A percentile compares a stretch with the other conserved stretches of the same genome.
These are phyloP conservation scores for Paxillus involutus DNA, from an alignment of 768 basidiomycete genomes.

Conservation along the genomic window DNA sequence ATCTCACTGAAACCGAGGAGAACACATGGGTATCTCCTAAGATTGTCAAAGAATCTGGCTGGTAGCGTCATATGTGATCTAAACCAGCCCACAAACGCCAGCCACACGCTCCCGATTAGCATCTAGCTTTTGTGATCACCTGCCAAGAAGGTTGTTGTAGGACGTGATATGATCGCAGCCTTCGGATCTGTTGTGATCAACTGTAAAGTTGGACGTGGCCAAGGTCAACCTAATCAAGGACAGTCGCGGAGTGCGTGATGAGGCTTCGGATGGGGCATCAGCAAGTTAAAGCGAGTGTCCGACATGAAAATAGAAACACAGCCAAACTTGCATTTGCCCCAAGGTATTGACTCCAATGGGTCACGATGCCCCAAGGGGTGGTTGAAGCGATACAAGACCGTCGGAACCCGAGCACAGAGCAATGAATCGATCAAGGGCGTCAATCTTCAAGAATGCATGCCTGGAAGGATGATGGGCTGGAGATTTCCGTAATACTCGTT, in stretches of 20 bases:
- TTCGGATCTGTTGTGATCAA: slow-evolving; percentile 19
- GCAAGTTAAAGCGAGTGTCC: not conserved
- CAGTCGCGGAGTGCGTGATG: slow-evolving; percentile 27
- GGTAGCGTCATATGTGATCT: slow-evolving; percentile 47
- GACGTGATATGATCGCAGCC: slow-evolving; percentile 31
- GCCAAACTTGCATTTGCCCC: slow-evolving; percentile 56
- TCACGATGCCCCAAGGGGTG: slow-evolving; percentile 51
- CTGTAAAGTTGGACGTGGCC: not conserved
- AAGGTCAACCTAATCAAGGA: slow-evolving; percentile 16
- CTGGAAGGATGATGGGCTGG: slow-evolving; percentile 37
- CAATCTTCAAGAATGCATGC: slow-evolving; percentile 28
- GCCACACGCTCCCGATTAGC: slow-evolving; percentile 7
- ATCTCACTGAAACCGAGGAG: slow-evolving; percentile 35
- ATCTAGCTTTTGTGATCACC: not conserved
- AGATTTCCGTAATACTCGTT: slow-evolving; percentile 28
- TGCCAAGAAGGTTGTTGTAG: slow-evolving; percentile 31
- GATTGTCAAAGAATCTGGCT: slow-evolving; percentile 15
- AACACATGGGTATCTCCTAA: no score
- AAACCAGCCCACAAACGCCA: slow-evolving; percentile 36
- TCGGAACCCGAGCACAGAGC: no score
- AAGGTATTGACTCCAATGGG: slow-evolving; percentile 49
- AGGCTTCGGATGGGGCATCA: slow-evolving; percentile 30
- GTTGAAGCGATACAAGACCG: not conserved
- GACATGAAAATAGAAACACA: slow-evolving; percentile 26
- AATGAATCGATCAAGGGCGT: no score